Evolutionary conservation across 208 protist species (phyloP).

Genomic region (Crithidia expoeki): DNA sequence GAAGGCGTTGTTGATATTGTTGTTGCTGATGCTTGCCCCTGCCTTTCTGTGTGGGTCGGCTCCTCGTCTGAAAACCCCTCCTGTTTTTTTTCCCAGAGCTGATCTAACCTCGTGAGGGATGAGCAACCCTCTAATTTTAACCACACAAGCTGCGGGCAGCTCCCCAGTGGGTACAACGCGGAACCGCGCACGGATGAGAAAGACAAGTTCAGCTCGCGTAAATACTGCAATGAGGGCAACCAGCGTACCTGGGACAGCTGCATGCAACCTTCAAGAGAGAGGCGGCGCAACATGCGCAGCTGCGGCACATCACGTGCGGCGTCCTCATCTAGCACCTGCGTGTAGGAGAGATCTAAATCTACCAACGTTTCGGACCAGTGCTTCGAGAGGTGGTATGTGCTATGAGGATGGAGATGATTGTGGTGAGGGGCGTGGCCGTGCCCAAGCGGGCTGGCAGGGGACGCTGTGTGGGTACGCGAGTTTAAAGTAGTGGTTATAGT

Average conservation of each 20-base stretch:
- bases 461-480: neutral
- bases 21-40: neutral
- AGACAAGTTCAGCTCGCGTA: conserved; percentile 54
- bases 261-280: conserved; percentile 64
- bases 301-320: conserved; percentile 44
- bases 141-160: conserved; percentile 38
- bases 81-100: conserved; percentile 27
- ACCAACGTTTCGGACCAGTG: conserved; percentile 46
- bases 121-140: conserved; percentile 52
- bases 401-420: neutral
- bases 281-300: conserved; percentile 35
- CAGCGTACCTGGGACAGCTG: conserved; percentile 40
- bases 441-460: neutral
- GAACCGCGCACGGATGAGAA: conserved; percentile 36
- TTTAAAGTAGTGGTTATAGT: neutral
- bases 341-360: conserved; percentile 66
- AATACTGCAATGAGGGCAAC: conserved; percentile 29
- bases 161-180: conserved; percentile 39
- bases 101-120: conserved; percentile 25
- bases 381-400: neutral
- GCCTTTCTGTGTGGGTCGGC: neutral
- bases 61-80: neutral
- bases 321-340: conserved; percentile 41
- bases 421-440: neutral
- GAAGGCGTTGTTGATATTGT: neutral